Conservation (phyloP, 495 filamentous ascomycete genomes). For the Terfezia claveryi region DNA sequence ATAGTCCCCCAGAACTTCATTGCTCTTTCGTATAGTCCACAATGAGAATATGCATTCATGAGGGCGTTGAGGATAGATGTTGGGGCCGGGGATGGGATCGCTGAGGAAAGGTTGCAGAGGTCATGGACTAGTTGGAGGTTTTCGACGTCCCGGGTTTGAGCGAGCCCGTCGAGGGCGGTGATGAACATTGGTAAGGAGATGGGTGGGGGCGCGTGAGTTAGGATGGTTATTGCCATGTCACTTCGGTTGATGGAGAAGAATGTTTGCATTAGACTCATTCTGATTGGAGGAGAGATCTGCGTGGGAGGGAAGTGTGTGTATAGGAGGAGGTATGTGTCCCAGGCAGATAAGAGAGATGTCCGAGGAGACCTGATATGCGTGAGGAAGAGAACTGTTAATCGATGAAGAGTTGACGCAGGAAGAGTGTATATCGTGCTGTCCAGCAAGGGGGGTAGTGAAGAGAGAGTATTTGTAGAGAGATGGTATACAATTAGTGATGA, state of each 20-base stretch:
- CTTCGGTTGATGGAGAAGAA: constrained; percentile 52
- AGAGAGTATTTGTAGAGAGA: not conserved
- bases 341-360: constrained; percentile 37
- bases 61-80: constrained; percentile 58
- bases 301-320: constrained; percentile 48
- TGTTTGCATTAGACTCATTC: constrained; percentile 37
- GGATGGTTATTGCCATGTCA: constrained; percentile 66
- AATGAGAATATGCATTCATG: constrained; percentile 62
- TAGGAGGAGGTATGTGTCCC: constrained; percentile 65
- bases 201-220: constrained; percentile 67
- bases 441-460: not conserved
- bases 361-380: constrained; percentile 38
- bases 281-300: constrained; percentile 34
- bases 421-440: constrained; percentile 17
- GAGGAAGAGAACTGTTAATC: constrained; percentile 40
- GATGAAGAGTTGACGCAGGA: constrained; percentile 37
- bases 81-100: constrained; percentile 30
- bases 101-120: constrained; percentile 64
- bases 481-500: constrained; percentile 32
- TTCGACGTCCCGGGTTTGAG: constrained; percentile 36
- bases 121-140: constrained; percentile 58
- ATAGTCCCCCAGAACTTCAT: constrained; percentile 68
- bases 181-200: constrained; percentile 57
- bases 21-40: constrained; percentile 38
- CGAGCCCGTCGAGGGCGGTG: constrained; percentile 53